These are phyloP conservation scores for Erythrobasidium hasegawianum DNA, from an alignment of 1,284 basidiomycete genomes.

Conservation along the genomic window DNA sequence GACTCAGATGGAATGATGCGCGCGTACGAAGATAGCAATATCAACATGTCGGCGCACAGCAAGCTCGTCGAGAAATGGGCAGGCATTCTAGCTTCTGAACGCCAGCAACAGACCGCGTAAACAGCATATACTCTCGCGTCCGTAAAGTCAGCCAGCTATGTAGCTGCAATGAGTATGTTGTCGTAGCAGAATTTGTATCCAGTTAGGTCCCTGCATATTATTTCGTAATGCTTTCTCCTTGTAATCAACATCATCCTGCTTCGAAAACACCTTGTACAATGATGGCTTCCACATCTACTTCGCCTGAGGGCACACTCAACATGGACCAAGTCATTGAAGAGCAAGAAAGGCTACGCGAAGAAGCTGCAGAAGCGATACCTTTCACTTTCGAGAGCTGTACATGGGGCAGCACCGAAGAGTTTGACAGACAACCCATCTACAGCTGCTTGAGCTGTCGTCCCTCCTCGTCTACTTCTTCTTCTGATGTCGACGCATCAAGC, in stretches of 20 bases:
- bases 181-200: too few relatives aligned
- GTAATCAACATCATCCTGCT: too few relatives aligned
- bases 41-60: slow-evolving; percentile 28
- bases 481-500: background rate
- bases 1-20: slow-evolving; percentile 19
- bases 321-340: slow-evolving; percentile 48
- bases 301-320: slow-evolving; percentile 37
- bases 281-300: background rate
- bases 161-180: too few relatives aligned
- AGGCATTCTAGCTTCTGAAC: background rate
- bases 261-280: too few relatives aligned
- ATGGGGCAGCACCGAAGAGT: slow-evolving; percentile 46
- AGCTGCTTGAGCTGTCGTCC: slow-evolving; percentile 40
- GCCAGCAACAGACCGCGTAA: too few relatives aligned
- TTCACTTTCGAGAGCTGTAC: slow-evolving; percentile 48
- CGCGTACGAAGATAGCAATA: slow-evolving; percentile 15
- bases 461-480: background rate
- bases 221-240: too few relatives aligned
- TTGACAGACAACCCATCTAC: slow-evolving; percentile 48
- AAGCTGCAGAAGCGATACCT: slow-evolving; percentile 50
- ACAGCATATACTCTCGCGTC: too few relatives aligned
- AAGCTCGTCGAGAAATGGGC: slow-evolving; percentile 28
- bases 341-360: slow-evolving; percentile 48
- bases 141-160: too few relatives aligned
- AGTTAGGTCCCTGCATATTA: too few relatives aligned